Percentiles rank a stretch among this genome's conserved stretches.
Evolutionary conservation across 2,329 filamentous ascomycete genomes (phyloP).

Genomic region (Hypoxylon sp.): DNA sequence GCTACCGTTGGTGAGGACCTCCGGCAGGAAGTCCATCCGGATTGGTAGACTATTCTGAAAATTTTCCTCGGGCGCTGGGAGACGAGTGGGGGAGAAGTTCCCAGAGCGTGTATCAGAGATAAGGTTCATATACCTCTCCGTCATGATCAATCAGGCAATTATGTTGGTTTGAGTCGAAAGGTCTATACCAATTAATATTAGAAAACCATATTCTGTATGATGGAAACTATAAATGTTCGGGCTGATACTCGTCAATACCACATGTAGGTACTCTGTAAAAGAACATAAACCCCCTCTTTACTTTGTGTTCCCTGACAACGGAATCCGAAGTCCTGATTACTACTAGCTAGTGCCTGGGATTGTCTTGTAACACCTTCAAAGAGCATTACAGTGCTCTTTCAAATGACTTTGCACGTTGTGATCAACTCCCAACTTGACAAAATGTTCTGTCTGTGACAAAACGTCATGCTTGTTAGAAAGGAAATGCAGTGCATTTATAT

Average conservation of each 20-base stretch:
- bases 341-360: neutral
- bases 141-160: neutral
- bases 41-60: slow-evolving; percentile 15
- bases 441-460: too few species aligned
- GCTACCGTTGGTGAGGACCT: slow-evolving; percentile 1
- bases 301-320: neutral
- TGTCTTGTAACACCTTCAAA: neutral
- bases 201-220: neutral
- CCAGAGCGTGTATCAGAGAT: neutral
- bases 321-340: neutral
- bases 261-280: neutral
- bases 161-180: neutral
- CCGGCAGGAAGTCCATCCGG: slow-evolving; percentile 1
- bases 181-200: neutral
- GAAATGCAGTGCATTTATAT: neutral
- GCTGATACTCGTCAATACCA: neutral
- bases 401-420: neutral
- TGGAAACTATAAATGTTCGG: neutral
- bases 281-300: neutral
- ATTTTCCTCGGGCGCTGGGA: slow-evolving; percentile 18
- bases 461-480: neutral
- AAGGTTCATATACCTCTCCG: neutral
- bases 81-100: slow-evolving; percentile 3
- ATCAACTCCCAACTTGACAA: neutral
- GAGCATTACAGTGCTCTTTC: neutral